These are phyloP conservation scores for Skeletonema menzelii DNA, from an alignment of 108 stramenopile genomes.

Conservation along the genomic window DNA sequence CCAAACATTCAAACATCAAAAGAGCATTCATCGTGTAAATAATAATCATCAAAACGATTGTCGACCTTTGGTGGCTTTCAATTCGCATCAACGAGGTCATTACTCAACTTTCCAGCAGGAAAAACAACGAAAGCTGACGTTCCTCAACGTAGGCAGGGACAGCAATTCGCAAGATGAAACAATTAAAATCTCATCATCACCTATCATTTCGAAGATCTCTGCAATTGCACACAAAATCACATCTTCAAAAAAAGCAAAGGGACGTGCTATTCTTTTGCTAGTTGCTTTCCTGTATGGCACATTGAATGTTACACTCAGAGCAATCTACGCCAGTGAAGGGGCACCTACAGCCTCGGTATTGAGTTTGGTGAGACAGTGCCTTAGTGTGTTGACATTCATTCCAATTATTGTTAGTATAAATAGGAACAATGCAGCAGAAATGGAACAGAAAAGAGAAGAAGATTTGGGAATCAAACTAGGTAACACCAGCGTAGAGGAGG, in stretches of 20 bases:
- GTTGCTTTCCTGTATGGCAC: constrained; percentile 68
- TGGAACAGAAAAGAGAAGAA: neutral
- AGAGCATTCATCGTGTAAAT: neutral
- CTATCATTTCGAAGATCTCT: neutral
- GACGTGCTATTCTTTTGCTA: constrained; percentile 42
- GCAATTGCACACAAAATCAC: constrained; percentile 3
- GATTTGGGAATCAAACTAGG: neutral
- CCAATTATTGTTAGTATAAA: constrained; percentile 34
- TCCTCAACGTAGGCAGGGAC: neutral
- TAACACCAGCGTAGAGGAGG: neutral
- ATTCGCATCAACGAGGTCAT: neutral
- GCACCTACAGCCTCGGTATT: constrained; percentile 47
- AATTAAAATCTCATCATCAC: neutral
- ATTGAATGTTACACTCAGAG: constrained; percentile 55
- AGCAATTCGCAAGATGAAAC: neutral
- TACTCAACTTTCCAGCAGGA: neutral
- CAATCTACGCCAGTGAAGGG: constrained; percentile 51
- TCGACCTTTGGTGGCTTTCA: neutral
- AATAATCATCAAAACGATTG: neutral
- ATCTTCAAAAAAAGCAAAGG: constrained; percentile 25
- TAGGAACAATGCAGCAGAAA: neutral
- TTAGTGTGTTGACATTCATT: constrained; percentile 54
- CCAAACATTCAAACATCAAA: neutral
- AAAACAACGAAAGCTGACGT: neutral
- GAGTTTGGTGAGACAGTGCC: constrained; percentile 50